A percentile compares a stretch with the other conserved stretches of the same genome.
These are phyloP conservation scores for Soucietia sequanensis DNA, from an alignment of 805 yeast genomes.

Conservation along the genomic window DNA sequence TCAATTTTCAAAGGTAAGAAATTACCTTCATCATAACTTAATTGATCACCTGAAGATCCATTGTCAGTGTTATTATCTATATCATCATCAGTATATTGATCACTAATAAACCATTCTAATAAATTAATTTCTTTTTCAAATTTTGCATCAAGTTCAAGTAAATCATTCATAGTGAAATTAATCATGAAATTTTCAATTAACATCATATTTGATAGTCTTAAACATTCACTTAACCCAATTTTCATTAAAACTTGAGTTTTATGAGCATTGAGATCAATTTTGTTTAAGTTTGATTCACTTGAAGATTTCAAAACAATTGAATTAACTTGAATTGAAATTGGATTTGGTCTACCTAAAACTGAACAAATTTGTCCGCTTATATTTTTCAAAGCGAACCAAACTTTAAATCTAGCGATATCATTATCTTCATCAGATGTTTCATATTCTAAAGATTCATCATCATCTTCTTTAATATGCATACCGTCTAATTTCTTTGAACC, in stretches of 20 bases:
- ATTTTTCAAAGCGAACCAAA: constrained; percentile 51
- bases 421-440: constrained; percentile 35
- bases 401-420: constrained; percentile 37
- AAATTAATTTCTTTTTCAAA: constrained; percentile 43
- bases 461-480: constrained; percentile 18
- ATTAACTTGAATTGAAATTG: constrained; percentile 45
- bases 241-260: constrained; percentile 36
- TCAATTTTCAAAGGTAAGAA: constrained; percentile 22
- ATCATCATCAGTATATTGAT: constrained; percentile 8
- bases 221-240: constrained; percentile 49
- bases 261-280: constrained; percentile 14
- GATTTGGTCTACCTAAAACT: constrained; percentile 54
- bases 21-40: constrained; percentile 17
- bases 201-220: constrained; percentile 47
- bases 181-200: constrained; percentile 52
- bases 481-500: not conserved
- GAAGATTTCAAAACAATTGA: constrained; percentile 24
- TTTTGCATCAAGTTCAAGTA: constrained; percentile 37
- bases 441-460: constrained; percentile 17
- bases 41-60: constrained; percentile 9
- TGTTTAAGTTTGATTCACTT: constrained; percentile 13
- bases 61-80: constrained; percentile 6
- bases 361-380: constrained; percentile 50
- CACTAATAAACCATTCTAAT: constrained; percentile 24
- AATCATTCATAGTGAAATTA: constrained; percentile 41